Evolutionary conservation across 176 grass and related monocot genomes (phyloP), one percentile per base, ranked within the genome.

Genomic region (Oryza rufipogon): DNA sequence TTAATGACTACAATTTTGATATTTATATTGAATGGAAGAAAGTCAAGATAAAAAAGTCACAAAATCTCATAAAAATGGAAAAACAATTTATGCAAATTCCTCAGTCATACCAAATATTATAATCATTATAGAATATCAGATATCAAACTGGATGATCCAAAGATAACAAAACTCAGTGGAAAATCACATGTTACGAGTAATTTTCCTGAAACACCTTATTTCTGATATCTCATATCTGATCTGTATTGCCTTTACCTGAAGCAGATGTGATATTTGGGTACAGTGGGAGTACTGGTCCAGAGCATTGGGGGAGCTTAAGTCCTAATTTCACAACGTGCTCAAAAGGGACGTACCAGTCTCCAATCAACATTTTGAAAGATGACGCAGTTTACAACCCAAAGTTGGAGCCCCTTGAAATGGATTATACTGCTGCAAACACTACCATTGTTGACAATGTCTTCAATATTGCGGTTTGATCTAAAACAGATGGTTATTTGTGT

Each of bases 291-390:
- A 90, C n/a, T 78, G 90, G 94, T 25, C 94, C 94, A 2, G 52
- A 85, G 0, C 68, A 87, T 39, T 97, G 92, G 92, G 90, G 88
- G 3, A 89, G 84, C 33, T 84, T 97, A 78, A 86, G 84, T 74
- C 81, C 90, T 61, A 80, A 91, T 49, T 97, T 88, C 79, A 80
- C 81, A 66, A 30, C 87, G 76, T 97, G 92, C 76, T 92, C 95
- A 46, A 89, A 94, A 83, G 92, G 92, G 64, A 81, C 70, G 8
- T 77, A 86, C 22, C 95, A 94, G 64, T 97, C 95, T 65, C 95
- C 95, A 44, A 84, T 97, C 20, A 77, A 92, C 64, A 94, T 97
- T 58, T 82, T 87, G 64, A 92, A 34, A 26, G 85, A 80, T 64
- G 46, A 63, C 66, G 81, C 65, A 0, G 75, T 89, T 5, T 81